Conservation (phyloP, 2,329 filamentous ascomycete genomes). For the Colletotrichum liriopes region DNA sequence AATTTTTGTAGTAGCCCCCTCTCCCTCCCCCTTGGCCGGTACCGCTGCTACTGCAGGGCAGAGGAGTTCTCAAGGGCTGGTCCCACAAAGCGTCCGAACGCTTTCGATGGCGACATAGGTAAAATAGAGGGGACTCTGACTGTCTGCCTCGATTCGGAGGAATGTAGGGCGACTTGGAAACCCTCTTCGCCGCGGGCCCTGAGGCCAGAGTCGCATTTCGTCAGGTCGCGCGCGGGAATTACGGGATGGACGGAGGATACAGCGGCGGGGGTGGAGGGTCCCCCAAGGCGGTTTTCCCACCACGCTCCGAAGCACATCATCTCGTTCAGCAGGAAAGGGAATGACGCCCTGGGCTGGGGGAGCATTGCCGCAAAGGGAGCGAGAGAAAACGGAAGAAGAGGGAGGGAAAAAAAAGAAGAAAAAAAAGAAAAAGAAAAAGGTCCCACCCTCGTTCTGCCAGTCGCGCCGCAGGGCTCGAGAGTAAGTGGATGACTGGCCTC, state of each 20-base stretch:
- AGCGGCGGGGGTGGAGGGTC: slow-evolving; percentile 8
- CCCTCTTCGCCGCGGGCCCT: neutral
- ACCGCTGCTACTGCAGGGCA: slow-evolving; percentile 24
- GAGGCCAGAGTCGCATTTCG: slow-evolving; percentile 8
- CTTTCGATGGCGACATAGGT: slow-evolving; percentile 33
- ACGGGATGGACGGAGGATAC: slow-evolving; percentile 34
- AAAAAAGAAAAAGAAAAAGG: slow-evolving; percentile 13
- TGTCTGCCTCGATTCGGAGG: slow-evolving; percentile 1
- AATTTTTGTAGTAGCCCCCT: neutral
- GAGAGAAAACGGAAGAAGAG: too few relatives aligned
- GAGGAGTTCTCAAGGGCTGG: slow-evolving; percentile 18
- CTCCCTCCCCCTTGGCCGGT: neutral
- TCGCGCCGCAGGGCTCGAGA: neutral
- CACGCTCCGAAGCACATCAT: slow-evolving; percentile 30
- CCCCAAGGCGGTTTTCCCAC: slow-evolving; percentile 16
- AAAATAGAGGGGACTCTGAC: slow-evolving; percentile 22
- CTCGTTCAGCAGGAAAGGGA: slow-evolving; percentile 6
- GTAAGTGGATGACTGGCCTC: slow-evolving; percentile 1
- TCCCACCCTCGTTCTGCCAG: slow-evolving; percentile 6
- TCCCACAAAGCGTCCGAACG: slow-evolving; percentile 33
- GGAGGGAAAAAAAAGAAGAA: neutral
- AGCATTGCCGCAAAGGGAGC: slow-evolving; percentile 19
- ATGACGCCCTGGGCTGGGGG: slow-evolving; percentile 23
- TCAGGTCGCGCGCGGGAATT: slow-evolving; percentile 39
- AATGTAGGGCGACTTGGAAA: neutral